These are phyloP conservation scores for Clavulina sp. DNA, from an alignment of 768 basidiomycete species.

Conservation along the genomic window DNA sequence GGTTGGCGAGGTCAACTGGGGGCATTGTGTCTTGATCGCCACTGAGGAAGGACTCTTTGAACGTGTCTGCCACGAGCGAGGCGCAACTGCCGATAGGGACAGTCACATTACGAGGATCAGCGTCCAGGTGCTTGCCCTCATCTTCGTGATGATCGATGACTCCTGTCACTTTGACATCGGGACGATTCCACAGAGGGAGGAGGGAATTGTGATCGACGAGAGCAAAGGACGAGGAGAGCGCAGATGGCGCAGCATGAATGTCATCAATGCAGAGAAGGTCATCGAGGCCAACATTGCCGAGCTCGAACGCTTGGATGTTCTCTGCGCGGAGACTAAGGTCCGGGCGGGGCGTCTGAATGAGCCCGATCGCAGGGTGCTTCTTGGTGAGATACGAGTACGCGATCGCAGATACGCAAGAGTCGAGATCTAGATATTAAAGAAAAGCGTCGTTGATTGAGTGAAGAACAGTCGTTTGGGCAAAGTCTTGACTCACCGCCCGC, in stretches of 20 bases:
- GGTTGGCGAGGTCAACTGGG: constrained; percentile 46
- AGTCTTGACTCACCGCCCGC: constrained; percentile 62
- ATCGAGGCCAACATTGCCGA: constrained; percentile 34
- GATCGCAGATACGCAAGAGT: constrained; percentile 72
- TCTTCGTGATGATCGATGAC: constrained; percentile 89
- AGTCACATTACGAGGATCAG: constrained; percentile 46
- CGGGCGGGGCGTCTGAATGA: constrained; percentile 46
- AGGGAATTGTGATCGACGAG: constrained; percentile 82
- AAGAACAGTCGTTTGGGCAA: constrained; percentile 10
- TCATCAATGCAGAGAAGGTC: constrained; percentile 56
- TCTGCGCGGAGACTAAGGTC: constrained; percentile 75
- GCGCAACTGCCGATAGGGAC: constrained; percentile 63
- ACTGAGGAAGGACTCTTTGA: constrained; percentile 20
- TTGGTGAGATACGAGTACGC: constrained; percentile 65
- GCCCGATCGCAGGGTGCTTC: constrained; percentile 44
- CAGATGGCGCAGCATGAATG: constrained; percentile 28
- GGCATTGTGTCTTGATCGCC: constrained; percentile 14
- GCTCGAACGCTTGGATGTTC: constrained; percentile 57
- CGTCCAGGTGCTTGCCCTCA: constrained; percentile 46
- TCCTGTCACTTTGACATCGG: constrained; percentile 36
- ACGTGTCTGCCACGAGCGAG: constrained; percentile 38
- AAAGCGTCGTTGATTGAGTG: not conserved
- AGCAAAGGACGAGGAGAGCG: constrained; percentile 43
- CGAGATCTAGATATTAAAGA: constrained; percentile 47
- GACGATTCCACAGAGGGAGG: constrained; percentile 22